These are phyloP conservation scores for Prunus davidiana DNA, from an alignment of 306 rosid species.

Conservation along the genomic window DNA sequence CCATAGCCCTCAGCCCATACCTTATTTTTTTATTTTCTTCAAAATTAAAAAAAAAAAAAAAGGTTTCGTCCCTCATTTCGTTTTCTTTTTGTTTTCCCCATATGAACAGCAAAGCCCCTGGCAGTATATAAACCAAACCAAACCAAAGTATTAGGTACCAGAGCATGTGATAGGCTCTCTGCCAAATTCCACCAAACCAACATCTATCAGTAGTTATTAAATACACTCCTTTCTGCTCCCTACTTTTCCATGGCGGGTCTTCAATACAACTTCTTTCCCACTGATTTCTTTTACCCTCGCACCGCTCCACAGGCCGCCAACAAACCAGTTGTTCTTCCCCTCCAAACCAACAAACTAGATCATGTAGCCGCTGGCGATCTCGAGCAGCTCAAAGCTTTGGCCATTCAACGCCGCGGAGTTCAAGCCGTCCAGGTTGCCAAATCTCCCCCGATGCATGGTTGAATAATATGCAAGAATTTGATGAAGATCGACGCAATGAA, in stretches of 20 bases:
- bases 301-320: not conserved
- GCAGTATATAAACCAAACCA: not conserved
- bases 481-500: too few relatives aligned
- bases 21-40: conserved; percentile 8
- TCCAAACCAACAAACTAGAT: not conserved
- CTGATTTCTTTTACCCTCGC: conserved; percentile 29
- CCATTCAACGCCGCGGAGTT: not conserved
- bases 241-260: conserved; percentile 26
- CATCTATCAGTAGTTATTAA: not conserved
- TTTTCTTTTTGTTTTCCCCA: conserved; percentile 10
- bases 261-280: conserved; percentile 30
- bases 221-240: not conserved
- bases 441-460: not conserved
- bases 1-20: too few relatives aligned
- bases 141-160: not conserved
- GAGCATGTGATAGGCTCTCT: not conserved
- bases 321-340: conserved; percentile 4
- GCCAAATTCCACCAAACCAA: not conserved
- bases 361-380: not conserved
- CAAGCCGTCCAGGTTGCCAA: not conserved
- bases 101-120: not conserved
- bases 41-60: not conserved
- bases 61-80: too few relatives aligned
- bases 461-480: not conserved
- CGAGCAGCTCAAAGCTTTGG: not conserved